Base-by-base conservation (phyloP, 139 green algal species). In the Picochlorum sp. region DNA sequence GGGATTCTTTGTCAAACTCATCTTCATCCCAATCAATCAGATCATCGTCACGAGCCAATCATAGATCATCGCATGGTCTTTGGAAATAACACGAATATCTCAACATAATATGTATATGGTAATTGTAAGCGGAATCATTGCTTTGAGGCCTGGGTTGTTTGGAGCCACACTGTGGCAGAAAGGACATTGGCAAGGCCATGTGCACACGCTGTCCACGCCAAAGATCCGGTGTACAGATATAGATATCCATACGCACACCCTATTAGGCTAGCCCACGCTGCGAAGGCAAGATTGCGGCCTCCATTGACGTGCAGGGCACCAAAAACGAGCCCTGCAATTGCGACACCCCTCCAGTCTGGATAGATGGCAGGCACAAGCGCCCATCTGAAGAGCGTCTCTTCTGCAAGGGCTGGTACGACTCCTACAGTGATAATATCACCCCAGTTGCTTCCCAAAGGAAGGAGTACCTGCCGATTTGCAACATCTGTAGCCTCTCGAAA, bases 301-400 rank as follows among this genome's bases (percentile, higher is more conserved):
- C 86, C 87, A 62, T 55, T 83, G 56, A 83, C 80, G 67, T 95
- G 87, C 64, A 95, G 70, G 52, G 71, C 61, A 2, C 86, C 87
- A 75, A 95, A 95, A 3, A 83, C 62, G 1, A 62, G 66, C 6
- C 78, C 87, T 6, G 85, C 71, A 1, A 90, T 41, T 1, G 84
- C n/a, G 49, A 78, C 85, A 16, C 87, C 87, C 6, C 85, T 66
- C 70, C 71, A 90, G 60, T 95, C 87, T 1, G 83, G 77, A 9
- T 76, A 80, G 8, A 80, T 73, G 9, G 77, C 85, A 1, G 87
- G 87, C 8, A 95, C 78, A 45, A 95, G 75, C 0, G 78, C 82
- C 5, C 86, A 83, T 14, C 87, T 65, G 60, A 95, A 95, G 14
- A 94, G 70, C 20, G 91, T 56, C 75, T 95, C 87, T 70, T 95